Conservation (phyloP, 805 yeast genomes). For the Grigorovia transvaalensis region DNA sequence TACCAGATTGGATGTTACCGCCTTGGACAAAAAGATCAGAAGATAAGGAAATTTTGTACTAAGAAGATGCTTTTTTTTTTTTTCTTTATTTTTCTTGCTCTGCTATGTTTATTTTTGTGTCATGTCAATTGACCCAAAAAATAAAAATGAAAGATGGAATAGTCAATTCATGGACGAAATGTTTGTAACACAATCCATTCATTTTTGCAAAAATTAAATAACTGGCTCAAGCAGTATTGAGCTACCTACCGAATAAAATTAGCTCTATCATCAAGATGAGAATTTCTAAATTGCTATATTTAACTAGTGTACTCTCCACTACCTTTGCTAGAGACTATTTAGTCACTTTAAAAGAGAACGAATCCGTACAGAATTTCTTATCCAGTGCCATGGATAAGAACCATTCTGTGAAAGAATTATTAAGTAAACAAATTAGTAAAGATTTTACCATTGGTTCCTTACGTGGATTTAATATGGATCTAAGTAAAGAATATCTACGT, state of each 20-base stretch:
- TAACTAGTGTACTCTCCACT: neutral
- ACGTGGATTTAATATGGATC: constrained; percentile 58
- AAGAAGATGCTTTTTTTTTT: neutral
- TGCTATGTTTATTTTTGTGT: too few species aligned
- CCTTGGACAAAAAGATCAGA: constrained; percentile 37
- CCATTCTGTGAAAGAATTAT: constrained; percentile 32
- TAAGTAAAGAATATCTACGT: constrained; percentile 38
- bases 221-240: too few species aligned
- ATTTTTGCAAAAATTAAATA: too few species aligned
- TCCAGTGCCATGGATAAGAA: constrained; percentile 32
- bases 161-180: too few species aligned
- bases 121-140: too few species aligned
- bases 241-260: too few species aligned
- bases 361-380: constrained; percentile 39
- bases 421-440: constrained; percentile 36
- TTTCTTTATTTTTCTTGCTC: neutral
- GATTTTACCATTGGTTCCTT: constrained; percentile 60
- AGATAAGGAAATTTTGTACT: constrained; percentile 1
- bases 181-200: too few species aligned
- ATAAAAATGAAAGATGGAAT: too few species aligned
- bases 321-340: constrained; percentile 30
- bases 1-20: constrained; percentile 65
- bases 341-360: constrained; percentile 42
- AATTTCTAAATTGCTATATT: too few species aligned
- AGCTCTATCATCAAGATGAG: neutral